Evolutionary conservation across 352 stramenopile species (phyloP), one percentile per base, ranked within the genome.

Genomic region (Pseudoperonospora humuli): DNA sequence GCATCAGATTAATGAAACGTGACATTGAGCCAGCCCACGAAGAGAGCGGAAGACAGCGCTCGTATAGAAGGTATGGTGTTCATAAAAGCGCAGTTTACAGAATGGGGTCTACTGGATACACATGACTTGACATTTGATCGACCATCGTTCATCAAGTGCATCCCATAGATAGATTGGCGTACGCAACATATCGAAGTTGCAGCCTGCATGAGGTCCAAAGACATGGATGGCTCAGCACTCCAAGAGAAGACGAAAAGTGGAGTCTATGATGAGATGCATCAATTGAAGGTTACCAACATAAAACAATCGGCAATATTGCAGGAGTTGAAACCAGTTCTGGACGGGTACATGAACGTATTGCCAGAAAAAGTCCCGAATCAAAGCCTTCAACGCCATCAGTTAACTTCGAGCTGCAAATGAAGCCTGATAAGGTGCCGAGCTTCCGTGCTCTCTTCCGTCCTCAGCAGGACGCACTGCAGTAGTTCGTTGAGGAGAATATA

Each of bases 371-470:
- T 34, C 38, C 54, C 10, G 38, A 47, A 41, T 41, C 19, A 24
- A 14, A 54, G 13, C 48, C 48, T 13, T 38, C 54, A 17, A 32
- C 17, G 25, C 42, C 39, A 24, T 19, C 8, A 11, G 48, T 59
- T 2, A 43, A 56, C 1, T 59, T 59, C 23, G 54, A 64, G 20
- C 14, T 59, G 3, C 42, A 52, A 27, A 50, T 59, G 39, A 59
- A 64, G 25, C 15, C 48, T 23, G 54, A 59, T 38, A 49, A 28
- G 14, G 28, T 41, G 0, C 43, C 39, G 20, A 52, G 28, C 18
- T 39, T 15, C 5, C 44, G 48, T 18, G 39, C 32, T 35, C 43
- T 43, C 3, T 64, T 56, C 14, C 28, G 49, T 11, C 24, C 57
- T 9, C 39, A 56, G 15, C 39, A 56, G 23, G 33, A 49, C n/a